Evolutionary conservation across 2,329 filamentous ascomycete species (phyloP), one percentile per base, ranked within the genome.

Genomic region (Arthrocladium fulminans): DNA sequence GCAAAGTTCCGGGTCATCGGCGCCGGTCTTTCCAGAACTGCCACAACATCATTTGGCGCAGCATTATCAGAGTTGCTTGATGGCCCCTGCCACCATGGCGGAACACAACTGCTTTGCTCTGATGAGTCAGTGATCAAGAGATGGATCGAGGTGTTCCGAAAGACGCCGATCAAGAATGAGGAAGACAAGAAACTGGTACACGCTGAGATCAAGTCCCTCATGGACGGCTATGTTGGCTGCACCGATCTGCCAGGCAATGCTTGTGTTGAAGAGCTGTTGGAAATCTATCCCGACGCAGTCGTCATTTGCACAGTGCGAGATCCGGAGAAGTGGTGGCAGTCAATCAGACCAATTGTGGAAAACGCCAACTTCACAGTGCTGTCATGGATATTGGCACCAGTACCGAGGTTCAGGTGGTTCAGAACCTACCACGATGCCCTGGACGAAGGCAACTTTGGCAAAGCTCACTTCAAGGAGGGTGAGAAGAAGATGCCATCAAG

Each of bases 41-140:
- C 73, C 12, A 76, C 73, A 1, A 63, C 73, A 8, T 74, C 74
- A 20, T 72, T 75, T 63, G 68, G 68, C 27, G 55, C 67, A 32
- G 74, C 74, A 1, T 60, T 76, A 7, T 65, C 64, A 50, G 70
- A 67, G 48, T 64, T 76, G 2, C 67, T 75, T 4, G 58, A 71
- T 30, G 73, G 70, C 0, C 73, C 74, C 2, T 66, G 72, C 37
- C 68, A 73, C 56, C 73, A 77, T 52, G 70, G 71, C 43, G 74
- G 74, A 20, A 73, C 65, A 0, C 67, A 70, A 50, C 57, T 57
- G 45, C 45, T 57, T n/a, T 52, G 51, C 44, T 56, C 54, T 3
- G 52, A 52, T 8, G 55, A 57, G 30, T 49, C 54, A 12, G 57
- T 59, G 32, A 55, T 61, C 47, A 58, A 54, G 34, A 54, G 53